A percentile compares a stretch with the other conserved stretches of the same genome.
These are phyloP conservation scores for Groenewaldozyma salmanticensis DNA, from an alignment of 805 yeast species.

Conservation along the genomic window DNA sequence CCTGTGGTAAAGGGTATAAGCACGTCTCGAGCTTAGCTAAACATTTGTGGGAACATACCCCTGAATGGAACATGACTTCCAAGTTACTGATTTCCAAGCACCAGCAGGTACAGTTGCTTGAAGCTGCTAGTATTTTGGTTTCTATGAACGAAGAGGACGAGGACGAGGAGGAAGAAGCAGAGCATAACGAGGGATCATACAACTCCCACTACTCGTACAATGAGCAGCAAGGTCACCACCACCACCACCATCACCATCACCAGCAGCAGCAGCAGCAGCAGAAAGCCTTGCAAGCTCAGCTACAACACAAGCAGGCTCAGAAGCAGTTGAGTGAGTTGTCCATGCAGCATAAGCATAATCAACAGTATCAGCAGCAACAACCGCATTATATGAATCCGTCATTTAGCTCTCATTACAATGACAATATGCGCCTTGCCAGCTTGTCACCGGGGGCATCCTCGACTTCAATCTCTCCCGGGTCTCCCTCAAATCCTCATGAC, in stretches of 20 bases:
- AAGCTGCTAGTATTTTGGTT: slow-evolving; percentile 61
- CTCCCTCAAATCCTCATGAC: neutral
- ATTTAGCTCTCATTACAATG: too few relatives aligned
- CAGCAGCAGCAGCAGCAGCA: neutral
- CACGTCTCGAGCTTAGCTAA: slow-evolving; percentile 82
- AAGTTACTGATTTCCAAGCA: slow-evolving; percentile 74
- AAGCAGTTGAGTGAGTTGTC: neutral
- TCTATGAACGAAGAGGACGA: slow-evolving; percentile 48
- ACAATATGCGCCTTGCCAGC: neutral
- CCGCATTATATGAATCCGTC: too few relatives aligned
- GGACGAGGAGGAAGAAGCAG: slow-evolving; percentile 11
- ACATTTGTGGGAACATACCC: slow-evolving; percentile 90
- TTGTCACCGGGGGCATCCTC: neutral
- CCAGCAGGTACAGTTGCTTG: slow-evolving; percentile 77
- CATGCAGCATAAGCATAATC: slow-evolving; percentile 4
- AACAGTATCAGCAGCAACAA: too few relatives aligned
- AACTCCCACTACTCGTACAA: too few relatives aligned
- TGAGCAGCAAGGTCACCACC: neutral
- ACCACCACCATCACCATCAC: neutral
- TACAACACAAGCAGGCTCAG: neutral
- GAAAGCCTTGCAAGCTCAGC: neutral
- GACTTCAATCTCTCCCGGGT: neutral
- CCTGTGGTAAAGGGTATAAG: slow-evolving; percentile 86
- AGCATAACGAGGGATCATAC: neutral
- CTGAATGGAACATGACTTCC: slow-evolving; percentile 85